A percentile compares a stretch with the other conserved stretches of the same genome.
Evolutionary conservation across 2,329 filamentous ascomycete genomes (phyloP).

Genomic region (Verticillium zaregamsianum): DNA sequence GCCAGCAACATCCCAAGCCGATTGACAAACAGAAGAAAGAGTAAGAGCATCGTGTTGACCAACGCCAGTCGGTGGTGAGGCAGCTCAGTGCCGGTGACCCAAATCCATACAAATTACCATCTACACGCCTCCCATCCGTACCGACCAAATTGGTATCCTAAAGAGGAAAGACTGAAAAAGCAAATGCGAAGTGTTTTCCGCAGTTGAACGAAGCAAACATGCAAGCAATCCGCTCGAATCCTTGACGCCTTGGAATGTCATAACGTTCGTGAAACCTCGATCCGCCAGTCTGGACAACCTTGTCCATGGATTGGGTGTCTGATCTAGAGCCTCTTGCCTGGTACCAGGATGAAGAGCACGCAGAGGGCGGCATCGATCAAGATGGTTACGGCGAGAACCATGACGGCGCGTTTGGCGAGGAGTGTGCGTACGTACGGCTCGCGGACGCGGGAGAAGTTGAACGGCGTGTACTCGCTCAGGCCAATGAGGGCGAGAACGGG

Average conservation of each 20-base stretch:
- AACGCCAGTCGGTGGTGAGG: neutral
- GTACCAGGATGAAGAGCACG: conserved; percentile 90
- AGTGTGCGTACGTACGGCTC: conserved; percentile 89
- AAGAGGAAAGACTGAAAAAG: conserved; percentile 1
- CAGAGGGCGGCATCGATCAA: conserved; percentile 78
- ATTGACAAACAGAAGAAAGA: neutral
- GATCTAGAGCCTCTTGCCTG: conserved; percentile 70
- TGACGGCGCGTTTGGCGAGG: conserved; percentile 75
- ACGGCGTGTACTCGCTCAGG: conserved; percentile 93
- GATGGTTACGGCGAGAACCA: conserved; percentile 72
- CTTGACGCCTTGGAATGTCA: conserved; percentile 5
- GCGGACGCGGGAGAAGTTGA: conserved; percentile 81
- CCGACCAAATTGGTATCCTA: neutral
- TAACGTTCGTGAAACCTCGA: conserved; percentile 10
- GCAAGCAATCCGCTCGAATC: conserved; percentile 8
- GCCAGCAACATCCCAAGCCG: neutral
- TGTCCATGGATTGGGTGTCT: neutral
- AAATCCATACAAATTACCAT: neutral
- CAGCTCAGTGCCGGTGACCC: neutral
- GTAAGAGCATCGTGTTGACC: neutral
- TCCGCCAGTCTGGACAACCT: neutral
- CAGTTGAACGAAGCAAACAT: conserved; percentile 10
- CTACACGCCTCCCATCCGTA: neutral
- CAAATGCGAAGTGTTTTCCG: neutral
- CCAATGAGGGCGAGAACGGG: conserved; percentile 85